Evolutionary conservation across 139 green algal species (phyloP), one percentile per base, ranked within the genome.

Genomic region (Bryopsis sp.): DNA sequence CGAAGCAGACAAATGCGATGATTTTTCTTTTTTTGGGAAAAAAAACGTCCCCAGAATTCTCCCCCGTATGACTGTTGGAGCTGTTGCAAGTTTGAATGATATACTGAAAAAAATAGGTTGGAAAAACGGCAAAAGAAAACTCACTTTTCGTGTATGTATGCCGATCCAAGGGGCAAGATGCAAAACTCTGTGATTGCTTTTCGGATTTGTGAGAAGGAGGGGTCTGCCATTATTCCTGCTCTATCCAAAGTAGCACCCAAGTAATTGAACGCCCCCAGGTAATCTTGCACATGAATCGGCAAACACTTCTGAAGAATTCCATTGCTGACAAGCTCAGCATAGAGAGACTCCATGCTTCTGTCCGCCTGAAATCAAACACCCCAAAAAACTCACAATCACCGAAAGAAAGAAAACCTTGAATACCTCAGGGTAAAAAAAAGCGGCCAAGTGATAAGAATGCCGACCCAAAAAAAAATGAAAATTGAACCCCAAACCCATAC

Each of bases 311-410:
- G 64, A 50, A 94, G 64, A 63, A 96, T 85, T 63, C 81, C 81
- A 28, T 86, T 82, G 29, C 57, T 70, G 1, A 89, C 88, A 39
- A 97, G 84, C 87, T 96, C 89, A 35, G 84, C 82, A 68, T 89
- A 95, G 31, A 97, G 79, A 1, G 78, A 86, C 75, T 96, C 90
- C 28, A 94, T 80, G 60, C 71, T 89, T 58, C 90, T 81, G 64
- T 95, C 90, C 1, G 81, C 85, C 79, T 86, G 74, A 47, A 73
- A 48, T 15, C 28, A 47, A 67, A 26, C 43, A 54, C n/a, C n/a
- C n/a, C n/a, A n/a, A n/a, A n/a, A n/a, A n/a, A n/a, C n/a, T n/a
- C n/a, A n/a, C n/a, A n/a, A n/a, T n/a, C n/a, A n/a, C n/a, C n/a
- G n/a, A n/a, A n/a, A n/a, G n/a, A n/a, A n/a, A n/a, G n/a, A n/a